Evolutionary conservation across 129 eudicot genomes (phyloP).

Genomic region (Escallonia herrerae): DNA sequence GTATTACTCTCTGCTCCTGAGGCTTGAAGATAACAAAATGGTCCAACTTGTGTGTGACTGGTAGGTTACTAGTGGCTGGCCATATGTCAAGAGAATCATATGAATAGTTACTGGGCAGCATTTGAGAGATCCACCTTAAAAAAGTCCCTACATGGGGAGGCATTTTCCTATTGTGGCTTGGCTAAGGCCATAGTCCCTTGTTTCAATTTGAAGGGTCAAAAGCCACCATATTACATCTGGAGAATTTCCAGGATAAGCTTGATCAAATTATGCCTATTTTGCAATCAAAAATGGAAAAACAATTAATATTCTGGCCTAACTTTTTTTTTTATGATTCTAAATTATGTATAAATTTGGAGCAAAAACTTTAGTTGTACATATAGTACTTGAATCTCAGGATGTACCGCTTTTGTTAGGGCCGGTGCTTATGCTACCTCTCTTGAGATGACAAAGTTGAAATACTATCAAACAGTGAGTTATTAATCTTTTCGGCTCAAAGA

Average conservation of each 20-base stretch:
- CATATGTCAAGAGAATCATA: background rate
- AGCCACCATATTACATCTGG: slow-evolving; percentile 28
- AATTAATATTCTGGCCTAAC: background rate
- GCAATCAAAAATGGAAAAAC: no score
- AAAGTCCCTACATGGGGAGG: slow-evolving; percentile 12
- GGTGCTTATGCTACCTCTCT: no score
- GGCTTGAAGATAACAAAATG: background rate
- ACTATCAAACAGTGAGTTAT: no score
- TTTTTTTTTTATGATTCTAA: background rate
- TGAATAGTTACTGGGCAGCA: slow-evolving; percentile 7
- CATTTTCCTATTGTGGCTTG: slow-evolving; percentile 10
- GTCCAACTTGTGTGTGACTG: background rate
- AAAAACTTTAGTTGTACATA: no score
- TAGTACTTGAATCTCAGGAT: no score
- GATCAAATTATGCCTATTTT: no score
- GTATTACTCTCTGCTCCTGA: no score
- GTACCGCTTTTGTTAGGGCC: no score
- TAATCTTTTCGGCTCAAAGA: no score
- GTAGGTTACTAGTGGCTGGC: background rate
- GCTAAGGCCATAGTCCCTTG: slow-evolving; percentile 8
- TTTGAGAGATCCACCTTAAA: background rate
- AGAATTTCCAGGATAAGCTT: no score
- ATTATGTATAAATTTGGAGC: background rate
- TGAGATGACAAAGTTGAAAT: no score
- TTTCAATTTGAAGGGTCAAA: slow-evolving; percentile 30